Percentiles rank a stretch among this genome's conserved stretches.
Evolutionary conservation across 495 filamentous ascomycete genomes (phyloP).

Genomic region (Xylaria sp.): DNA sequence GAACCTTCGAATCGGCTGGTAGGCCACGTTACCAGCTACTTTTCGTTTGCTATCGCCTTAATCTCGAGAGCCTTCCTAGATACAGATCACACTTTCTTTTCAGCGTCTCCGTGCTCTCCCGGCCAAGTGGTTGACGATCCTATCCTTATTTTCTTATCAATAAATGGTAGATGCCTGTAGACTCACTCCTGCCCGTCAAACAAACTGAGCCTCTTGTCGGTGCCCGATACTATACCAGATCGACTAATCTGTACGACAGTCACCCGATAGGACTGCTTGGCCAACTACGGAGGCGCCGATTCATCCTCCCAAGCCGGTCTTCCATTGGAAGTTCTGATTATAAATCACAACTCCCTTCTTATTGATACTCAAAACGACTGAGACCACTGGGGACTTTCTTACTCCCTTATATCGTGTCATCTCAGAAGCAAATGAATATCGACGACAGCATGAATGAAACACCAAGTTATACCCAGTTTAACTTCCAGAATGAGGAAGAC

Average conservation of each 20-base stretch:
- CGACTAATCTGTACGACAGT: conserved; percentile 7
- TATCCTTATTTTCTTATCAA: conserved; percentile 11
- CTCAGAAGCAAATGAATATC: conserved; percentile 3
- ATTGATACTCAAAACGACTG: background rate
- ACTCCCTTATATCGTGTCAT: background rate
- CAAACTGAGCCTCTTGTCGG: conserved; percentile 16
- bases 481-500: conserved; percentile 30
- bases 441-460: conserved; percentile 32
- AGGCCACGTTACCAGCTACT: conserved; percentile 14
- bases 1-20: conserved; percentile 17
- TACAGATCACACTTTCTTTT: conserved; percentile 4
- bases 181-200: conserved; percentile 1
- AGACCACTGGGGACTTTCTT: background rate
- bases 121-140: conserved; percentile 13
- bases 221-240: conserved; percentile 13
- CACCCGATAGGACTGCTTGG: conserved; percentile 11
- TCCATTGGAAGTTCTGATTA: conserved; percentile 6
- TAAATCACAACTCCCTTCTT: background rate
- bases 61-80: background rate
- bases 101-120: conserved; percentile 19
- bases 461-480: conserved; percentile 26
- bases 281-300: conserved; percentile 19
- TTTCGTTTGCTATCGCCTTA: conserved; percentile 9
- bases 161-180: conserved; percentile 3
- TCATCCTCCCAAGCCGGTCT: background rate